A percentile compares a stretch with the other conserved stretches of the same genome.
Evolutionary conservation across 192 early-diverging fungal species (phyloP).

Genomic region (Coemansia sp.): DNA sequence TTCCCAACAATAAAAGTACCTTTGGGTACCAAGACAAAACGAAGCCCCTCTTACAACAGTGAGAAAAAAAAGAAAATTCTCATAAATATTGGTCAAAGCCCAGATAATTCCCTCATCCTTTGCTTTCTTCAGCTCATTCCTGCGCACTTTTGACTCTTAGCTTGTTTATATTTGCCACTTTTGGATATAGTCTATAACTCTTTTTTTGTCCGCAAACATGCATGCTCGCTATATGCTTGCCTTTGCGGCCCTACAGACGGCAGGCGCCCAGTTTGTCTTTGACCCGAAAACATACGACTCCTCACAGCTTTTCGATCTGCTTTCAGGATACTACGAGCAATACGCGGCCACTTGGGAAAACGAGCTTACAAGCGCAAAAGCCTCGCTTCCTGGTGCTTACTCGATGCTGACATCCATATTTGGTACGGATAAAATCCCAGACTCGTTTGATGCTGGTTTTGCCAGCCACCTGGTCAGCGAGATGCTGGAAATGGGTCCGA

Average conservation of each 20-base stretch:
- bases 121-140: too few relatives aligned
- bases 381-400: constrained; percentile 29
- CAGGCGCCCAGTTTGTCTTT: constrained; percentile 27
- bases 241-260: not conserved
- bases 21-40: too few relatives aligned
- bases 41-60: too few relatives aligned
- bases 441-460: constrained; percentile 28
- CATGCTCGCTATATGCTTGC: not conserved
- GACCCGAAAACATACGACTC: constrained; percentile 34
- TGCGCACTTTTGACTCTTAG: too few relatives aligned
- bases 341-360: constrained; percentile 27
- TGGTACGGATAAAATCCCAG: constrained; percentile 18
- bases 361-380: constrained; percentile 24
- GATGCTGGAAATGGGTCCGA: constrained; percentile 31
- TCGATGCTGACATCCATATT: constrained; percentile 18
- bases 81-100: too few relatives aligned
- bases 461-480: constrained; percentile 29
- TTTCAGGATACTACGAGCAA: constrained; percentile 31
- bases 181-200: not conserved
- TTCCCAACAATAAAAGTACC: too few relatives aligned
- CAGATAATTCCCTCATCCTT: too few relatives aligned
- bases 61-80: too few relatives aligned
- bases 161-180: too few relatives aligned
- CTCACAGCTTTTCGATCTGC: constrained; percentile 18
- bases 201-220: not conserved